Evolutionary conservation across 2,329 filamentous ascomycete species (phyloP), one percentile per base, ranked within the genome.

Genomic region (Microascus cirrosus): DNA sequence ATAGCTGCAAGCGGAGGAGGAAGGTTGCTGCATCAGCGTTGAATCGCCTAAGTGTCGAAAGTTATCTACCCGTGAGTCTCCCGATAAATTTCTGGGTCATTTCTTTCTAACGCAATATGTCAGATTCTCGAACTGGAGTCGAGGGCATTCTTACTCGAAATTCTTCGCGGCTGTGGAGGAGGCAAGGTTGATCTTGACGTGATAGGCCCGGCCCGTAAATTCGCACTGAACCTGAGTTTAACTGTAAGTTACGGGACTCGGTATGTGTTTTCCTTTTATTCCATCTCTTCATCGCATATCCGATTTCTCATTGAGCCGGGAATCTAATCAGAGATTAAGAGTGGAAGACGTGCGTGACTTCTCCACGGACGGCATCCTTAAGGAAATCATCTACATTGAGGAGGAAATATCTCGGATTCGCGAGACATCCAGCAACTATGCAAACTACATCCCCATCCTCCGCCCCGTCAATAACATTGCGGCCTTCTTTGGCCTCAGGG

Each of bases 11-110:
- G 66, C 74, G 77, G 12, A 74, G 84, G 7, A 76, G 84, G 48
- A 87, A 86, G 72, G 83, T 83, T 2, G 83, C 84, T 0, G 84
- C 83, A 0, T 85, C 83, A 0, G 84, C 84, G 0, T 72, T 87
- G 52, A 87, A 87, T 67, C 76, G 80, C 5, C 82, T 83, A 0
- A 81, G 83, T 0, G 81, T 84, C 7, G 81, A 85, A 63, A 83
- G 79, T 2, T 87, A 87, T 65, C 84, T 85, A 75, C 84, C 84
- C 0, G 59, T 64, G 63, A 25, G 56, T 18, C 8, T 32, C 28
- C 28, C 28, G n/a, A 4, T 32, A 8, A 4, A 32, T 32, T 4
- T 32, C 4, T 8, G 36, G 36, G 36, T 12, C 36, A 42, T 12
- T 42, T 12, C 10, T 4, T 42, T n/a, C 18, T 13, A 4, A 3